Evolutionary conservation across 106 monocot species (phyloP), one percentile per base, ranked within the genome.

Genomic region (Phalaenopsis aphrodite): DNA sequence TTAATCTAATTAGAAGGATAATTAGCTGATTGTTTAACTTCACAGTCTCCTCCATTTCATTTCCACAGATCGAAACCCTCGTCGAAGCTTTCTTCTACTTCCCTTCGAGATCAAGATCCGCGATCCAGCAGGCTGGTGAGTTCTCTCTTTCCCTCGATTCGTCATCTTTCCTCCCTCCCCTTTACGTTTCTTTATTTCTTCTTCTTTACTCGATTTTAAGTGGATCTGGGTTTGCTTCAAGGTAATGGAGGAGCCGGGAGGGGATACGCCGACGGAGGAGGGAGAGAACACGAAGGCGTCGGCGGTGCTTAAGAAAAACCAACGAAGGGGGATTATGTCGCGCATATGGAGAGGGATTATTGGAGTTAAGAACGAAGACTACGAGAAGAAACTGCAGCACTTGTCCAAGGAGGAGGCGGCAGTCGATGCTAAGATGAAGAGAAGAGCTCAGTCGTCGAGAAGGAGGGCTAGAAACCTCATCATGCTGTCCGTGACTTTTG

Each of bases 401-500:
- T 73, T 97, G 75, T 92, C 97, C 48, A 97, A 91, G 86, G 93
- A 94, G 87, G 97, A 97, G 88, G 87, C 88, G 0, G 47, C 85
- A 7, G 88, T 97, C 48, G 88, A 86, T 57, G 76, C 87, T 41
- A 82, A 92, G 84, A 86, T 92, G 84, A 88, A 88, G 85, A 66
- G 84, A 65, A 87, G 97, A 79, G 92, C 92, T 15, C 85, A 85
- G 46, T 12, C 76, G 16, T 89, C 90, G 52, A 79, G 89, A 81
- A 83, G 73, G 75, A 79, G 76, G 74, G 85, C 87, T 57, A 84
- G 94, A 67, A 88, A 94, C 76, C 79, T 97, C 80, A 78, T 97
- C 42, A 57, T 90, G 11, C 55, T 92, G 57, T 86, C 92, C 30
- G 80, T 86, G 14, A 43, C 84, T 14, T 38, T 79, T 24, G 92